Base-by-base conservation (phyloP, 1,139 yeast genomes). In the Taphrina sp. region DNA sequence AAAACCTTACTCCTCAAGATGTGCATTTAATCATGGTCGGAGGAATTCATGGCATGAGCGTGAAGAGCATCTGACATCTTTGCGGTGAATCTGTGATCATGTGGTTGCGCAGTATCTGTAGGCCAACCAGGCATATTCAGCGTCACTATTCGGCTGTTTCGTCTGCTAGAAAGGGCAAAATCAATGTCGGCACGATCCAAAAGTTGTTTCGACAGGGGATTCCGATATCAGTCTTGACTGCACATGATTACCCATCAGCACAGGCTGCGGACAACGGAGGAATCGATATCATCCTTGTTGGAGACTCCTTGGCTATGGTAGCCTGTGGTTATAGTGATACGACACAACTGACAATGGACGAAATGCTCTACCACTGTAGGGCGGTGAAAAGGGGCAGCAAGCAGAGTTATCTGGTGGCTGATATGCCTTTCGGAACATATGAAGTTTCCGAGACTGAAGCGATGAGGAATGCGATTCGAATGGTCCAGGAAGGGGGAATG, bases 251-350 rank as follows among this genome's bases (percentile, higher is more conserved):
- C 65, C 80, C 90, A 28, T 83, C 95, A 0, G 92, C 83, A 0
- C 73, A 74, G 33, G 74, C 85, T 66, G 94, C 89, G 0, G 89
- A 86, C 51, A 68, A 75, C 10, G 82, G 94, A 0, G 76, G 78
- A 0, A 76, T 81, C 1, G 97, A 92, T 63, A 76, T 83, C 53
- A 75, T 83, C 8, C 75, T 92, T 5, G 82, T 92, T 4, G 98
- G 98, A 1, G 98, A 92, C 68, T 90, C 97, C 0, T 72, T 92
- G 37, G 89, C 96, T 1, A 90, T 89, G 96, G 90, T 87, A 0
- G 78, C 95, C 0, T 75, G 88, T 60, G 98, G 98, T 0, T 83
- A 83, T 65, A 76, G 77, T 4, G 58, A 60, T 23, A 63, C 67
- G 12, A 61, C 59, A 16, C 55, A 53, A 51, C 46, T 64, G n/a